Evolutionary conservation across 1,284 basidiomycete genomes (phyloP).

Genomic region (Heimioporus punctisporus): DNA sequence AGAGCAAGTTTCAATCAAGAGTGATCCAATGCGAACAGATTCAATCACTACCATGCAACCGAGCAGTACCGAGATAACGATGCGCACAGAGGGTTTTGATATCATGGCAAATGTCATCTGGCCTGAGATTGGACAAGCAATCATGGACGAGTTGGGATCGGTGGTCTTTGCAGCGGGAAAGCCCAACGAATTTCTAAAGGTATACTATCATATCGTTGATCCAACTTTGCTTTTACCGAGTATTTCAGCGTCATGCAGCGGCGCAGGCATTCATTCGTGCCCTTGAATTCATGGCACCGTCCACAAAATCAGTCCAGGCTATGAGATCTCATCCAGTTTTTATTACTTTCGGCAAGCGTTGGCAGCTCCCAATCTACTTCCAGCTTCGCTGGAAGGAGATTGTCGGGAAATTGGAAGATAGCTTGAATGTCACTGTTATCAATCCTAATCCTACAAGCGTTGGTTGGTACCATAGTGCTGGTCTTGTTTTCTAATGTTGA

Average conservation of each 20-base stretch:
- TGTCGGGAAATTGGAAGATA: conserved; percentile 73
- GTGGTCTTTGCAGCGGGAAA: conserved; percentile 90
- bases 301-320: conserved; percentile 63
- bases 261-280: conserved; percentile 87
- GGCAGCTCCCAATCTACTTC: conserved; percentile 98
- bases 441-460: conserved; percentile 34
- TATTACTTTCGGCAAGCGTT: conserved; percentile 77
- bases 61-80: conserved; percentile 1
- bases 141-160: conserved; percentile 84
- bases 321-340: conserved; percentile 79
- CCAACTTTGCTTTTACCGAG: conserved; percentile 6
- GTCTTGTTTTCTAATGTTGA: conserved; percentile 10
- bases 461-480: conserved; percentile 18
- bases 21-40: conserved; percentile 30
- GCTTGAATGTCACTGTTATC: conserved; percentile 48
- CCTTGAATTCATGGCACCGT: conserved; percentile 84
- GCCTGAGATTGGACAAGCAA: conserved; percentile 78
- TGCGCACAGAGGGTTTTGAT: conserved; percentile 56
- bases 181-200: conserved; percentile 89
- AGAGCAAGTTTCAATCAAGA: conserved; percentile 62
- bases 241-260: conserved; percentile 74
- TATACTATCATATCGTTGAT: conserved; percentile 29
- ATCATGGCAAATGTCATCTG: conserved; percentile 89
- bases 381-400: conserved; percentile 98
- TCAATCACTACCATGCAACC: conserved; percentile 4